phyloP scores from a whole-genome alignment of 305 asterid species.

The Fraxinus albicans region DNA sequence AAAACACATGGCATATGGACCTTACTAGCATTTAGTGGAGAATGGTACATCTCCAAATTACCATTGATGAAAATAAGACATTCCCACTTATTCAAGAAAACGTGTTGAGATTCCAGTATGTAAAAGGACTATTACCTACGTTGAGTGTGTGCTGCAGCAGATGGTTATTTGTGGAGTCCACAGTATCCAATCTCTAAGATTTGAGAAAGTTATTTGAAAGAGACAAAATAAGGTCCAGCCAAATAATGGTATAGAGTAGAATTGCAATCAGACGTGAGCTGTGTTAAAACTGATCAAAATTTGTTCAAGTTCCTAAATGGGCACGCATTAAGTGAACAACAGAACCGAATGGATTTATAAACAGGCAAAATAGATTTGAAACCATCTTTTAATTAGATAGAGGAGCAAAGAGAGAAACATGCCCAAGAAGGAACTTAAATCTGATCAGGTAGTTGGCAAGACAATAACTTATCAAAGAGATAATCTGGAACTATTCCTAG shows the following conservation, averaged over 20 bases:
- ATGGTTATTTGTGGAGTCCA: background rate
- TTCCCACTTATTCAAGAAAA: conserved; percentile 22
- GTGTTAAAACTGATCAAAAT: background rate
- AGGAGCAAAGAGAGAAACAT: background rate
- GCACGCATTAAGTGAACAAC: background rate
- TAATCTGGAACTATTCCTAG: background rate
- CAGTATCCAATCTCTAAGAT: conserved; percentile 20
- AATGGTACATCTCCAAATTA: conserved; percentile 30
- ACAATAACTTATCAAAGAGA: background rate
- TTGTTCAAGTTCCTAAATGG: background rate
- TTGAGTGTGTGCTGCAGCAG: conserved; percentile 8
- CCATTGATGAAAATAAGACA: conserved; percentile 10
- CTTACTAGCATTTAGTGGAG: conserved; percentile 34
- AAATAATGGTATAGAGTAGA: background rate
- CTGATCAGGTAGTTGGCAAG: background rate
- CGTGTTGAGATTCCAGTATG: background rate
- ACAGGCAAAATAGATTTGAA: background rate
- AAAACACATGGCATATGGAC: conserved; percentile 13
- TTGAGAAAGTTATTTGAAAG: conserved; percentile 2
- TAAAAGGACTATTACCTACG: conserved; percentile 23
- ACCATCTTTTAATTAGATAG: background rate
- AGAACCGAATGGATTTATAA: background rate
- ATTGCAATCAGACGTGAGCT: background rate
- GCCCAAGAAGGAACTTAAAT: background rate
- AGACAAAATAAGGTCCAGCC: background rate